These are phyloP conservation scores for Sphagnum tenellum DNA, from an alignment of 225 moss, liverwort and hornwort genomes.

Conservation along the genomic window DNA sequence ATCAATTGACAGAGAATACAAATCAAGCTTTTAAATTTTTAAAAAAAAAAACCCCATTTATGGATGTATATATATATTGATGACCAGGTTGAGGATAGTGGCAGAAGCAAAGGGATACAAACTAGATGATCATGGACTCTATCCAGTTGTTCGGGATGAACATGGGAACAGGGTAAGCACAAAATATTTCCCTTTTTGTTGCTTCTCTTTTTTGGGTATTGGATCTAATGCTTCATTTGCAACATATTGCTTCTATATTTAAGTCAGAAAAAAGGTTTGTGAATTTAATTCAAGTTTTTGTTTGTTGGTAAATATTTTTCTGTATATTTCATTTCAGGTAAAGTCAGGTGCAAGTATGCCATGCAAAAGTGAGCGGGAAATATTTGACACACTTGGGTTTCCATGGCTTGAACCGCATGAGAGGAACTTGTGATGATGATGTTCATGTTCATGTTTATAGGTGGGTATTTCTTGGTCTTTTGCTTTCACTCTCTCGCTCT, in stretches of 20 bases:
- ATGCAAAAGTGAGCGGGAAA: constrained; percentile 75
- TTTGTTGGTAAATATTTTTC: background rate
- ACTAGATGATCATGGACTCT: constrained; percentile 85
- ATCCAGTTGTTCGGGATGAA: constrained; percentile 46
- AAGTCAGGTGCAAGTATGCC: constrained; percentile 42
- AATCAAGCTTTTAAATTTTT: background rate
- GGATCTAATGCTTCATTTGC: background rate
- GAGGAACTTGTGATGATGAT: constrained; percentile 57
- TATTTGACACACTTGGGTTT: constrained; percentile 73
- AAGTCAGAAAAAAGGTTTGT: background rate
- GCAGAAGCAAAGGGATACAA: constrained; percentile 66
- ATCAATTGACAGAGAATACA: background rate
- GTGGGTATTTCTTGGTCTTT: background rate
- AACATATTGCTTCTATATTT: background rate
- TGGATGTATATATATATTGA: background rate
- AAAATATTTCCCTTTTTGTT: background rate
- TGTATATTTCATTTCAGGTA: constrained; percentile 22
- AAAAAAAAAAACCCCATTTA: background rate
- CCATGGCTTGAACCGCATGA: constrained; percentile 95
- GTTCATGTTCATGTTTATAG: background rate
- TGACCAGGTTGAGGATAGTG: constrained; percentile 57
- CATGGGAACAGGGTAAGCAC: constrained; percentile 45
- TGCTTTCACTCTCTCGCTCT: too few relatives aligned
- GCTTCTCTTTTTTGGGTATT: too few relatives aligned
- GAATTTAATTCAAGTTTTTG: background rate